These are phyloP conservation scores for Saururus chinensis DNA, from an alignment of 164 flowering plant genomes.

Conservation along the genomic window DNA sequence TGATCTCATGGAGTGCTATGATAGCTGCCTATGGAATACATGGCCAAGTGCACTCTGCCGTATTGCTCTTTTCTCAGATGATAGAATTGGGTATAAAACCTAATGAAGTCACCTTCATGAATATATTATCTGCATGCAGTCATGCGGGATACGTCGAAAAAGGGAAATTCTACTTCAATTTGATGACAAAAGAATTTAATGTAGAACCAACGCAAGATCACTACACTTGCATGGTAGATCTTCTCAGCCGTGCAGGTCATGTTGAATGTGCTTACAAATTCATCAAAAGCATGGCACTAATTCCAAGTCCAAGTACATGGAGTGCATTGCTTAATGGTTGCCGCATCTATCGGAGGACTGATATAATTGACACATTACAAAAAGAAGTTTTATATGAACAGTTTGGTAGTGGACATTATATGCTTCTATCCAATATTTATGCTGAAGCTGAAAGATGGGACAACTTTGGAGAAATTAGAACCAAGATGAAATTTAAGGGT, in stretches of 20 bases:
- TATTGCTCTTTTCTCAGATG: slow-evolving; percentile 51
- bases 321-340: slow-evolving; percentile 70
- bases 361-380: slow-evolving; percentile 33
- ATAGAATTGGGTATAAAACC: slow-evolving; percentile 46
- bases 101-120: slow-evolving; percentile 58
- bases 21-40: slow-evolving; percentile 62
- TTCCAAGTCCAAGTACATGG: slow-evolving; percentile 55
- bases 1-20: slow-evolving; percentile 76
- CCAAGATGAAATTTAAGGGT: slow-evolving; percentile 37
- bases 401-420: slow-evolving; percentile 54
- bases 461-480: slow-evolving; percentile 38
- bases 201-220: slow-evolving; percentile 50
- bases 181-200: slow-evolving; percentile 36
- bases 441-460: slow-evolving; percentile 64
- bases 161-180: slow-evolving; percentile 48
- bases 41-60: slow-evolving; percentile 36
- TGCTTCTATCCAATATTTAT: slow-evolving; percentile 51
- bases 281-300: slow-evolving; percentile 44
- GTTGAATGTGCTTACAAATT: slow-evolving; percentile 43
- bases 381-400: slow-evolving; percentile 25
- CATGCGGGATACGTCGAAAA: slow-evolving; percentile 59
- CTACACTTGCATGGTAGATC: slow-evolving; percentile 67
- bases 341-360: slow-evolving; percentile 51
- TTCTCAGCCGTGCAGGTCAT: slow-evolving; percentile 73
- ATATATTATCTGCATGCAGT: slow-evolving; percentile 65